Evolutionary conservation across 495 filamentous ascomycete genomes (phyloP).

Genomic region (Endocarpon pusillum): DNA sequence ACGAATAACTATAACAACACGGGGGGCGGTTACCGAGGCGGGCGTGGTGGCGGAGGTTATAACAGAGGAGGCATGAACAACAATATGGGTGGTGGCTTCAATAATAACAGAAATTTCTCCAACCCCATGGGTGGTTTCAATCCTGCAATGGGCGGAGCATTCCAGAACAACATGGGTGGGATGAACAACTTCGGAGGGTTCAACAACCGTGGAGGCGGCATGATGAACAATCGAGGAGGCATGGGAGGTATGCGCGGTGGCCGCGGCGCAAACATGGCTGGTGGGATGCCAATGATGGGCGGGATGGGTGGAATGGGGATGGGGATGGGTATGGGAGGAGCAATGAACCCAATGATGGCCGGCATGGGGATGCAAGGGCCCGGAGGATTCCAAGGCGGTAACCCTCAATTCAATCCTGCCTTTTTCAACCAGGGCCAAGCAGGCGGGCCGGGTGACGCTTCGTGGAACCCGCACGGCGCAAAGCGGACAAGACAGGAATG

Average conservation of each 20-base stretch:
- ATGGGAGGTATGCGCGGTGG: slow-evolving; percentile 54
- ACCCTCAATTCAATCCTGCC: slow-evolving; percentile 59
- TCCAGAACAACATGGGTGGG: slow-evolving; percentile 31
- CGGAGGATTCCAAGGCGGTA: slow-evolving; percentile 50
- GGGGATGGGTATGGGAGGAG: slow-evolving; percentile 43
- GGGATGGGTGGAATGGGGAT: slow-evolving; percentile 45
- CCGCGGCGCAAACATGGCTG: slow-evolving; percentile 40
- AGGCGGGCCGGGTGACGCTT: slow-evolving; percentile 36
- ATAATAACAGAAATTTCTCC: slow-evolving; percentile 34
- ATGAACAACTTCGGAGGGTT: slow-evolving; percentile 42
- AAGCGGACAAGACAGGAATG: slow-evolving; percentile 61
- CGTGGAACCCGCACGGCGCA: slow-evolving; percentile 71
- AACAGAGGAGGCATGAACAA: slow-evolving; percentile 23
- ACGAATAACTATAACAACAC: slow-evolving; percentile 24
- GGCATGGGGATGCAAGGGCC: slow-evolving; percentile 32
- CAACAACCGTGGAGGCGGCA: slow-evolving; percentile 42
- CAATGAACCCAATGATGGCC: slow-evolving; percentile 39
- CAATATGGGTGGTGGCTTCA: slow-evolving; percentile 34
- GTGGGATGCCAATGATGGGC: slow-evolving; percentile 39
- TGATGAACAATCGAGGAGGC: slow-evolving; percentile 58
- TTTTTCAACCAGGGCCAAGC: slow-evolving; percentile 55
- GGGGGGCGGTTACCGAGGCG: slow-evolving; percentile 27
- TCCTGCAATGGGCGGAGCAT: slow-evolving; percentile 20
- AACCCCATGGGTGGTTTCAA: slow-evolving; percentile 25
- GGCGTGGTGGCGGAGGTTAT: slow-evolving; percentile 34